Evolutionary conservation across 495 filamentous ascomycete genomes (phyloP).

Genomic region (Aspergillus saccharolyticus): DNA sequence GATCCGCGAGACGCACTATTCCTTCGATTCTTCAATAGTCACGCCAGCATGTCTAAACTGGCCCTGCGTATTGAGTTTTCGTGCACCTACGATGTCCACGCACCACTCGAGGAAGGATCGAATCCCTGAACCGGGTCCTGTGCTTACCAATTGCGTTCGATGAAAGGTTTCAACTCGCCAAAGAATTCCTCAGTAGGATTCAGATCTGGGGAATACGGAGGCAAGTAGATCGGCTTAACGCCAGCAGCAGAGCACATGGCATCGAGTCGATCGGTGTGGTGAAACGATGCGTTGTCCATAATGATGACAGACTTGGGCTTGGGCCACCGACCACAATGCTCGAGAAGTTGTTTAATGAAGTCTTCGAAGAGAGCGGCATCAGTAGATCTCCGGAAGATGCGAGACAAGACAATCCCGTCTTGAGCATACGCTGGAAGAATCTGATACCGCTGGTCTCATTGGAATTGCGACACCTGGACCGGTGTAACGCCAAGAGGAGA

Average conservation of each 20-base stretch:
- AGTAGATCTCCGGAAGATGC: too few species aligned
- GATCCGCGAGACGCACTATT: too few species aligned
- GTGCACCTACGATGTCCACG: too few species aligned
- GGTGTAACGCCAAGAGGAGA: background rate
- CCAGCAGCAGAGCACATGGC: conserved; percentile 31
- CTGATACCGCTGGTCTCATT: too few species aligned
- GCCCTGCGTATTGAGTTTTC: too few species aligned
- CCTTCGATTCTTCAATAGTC: too few species aligned
- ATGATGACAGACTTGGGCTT: conserved; percentile 39
- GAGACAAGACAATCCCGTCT: too few species aligned
- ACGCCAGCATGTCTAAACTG: too few species aligned
- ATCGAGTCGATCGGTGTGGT: conserved; percentile 30
- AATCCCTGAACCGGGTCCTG: conserved; percentile 34
- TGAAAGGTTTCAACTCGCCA: conserved; percentile 24
- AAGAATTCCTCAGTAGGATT: conserved; percentile 31
- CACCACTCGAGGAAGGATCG: conserved; percentile 18
- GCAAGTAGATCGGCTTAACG: conserved; percentile 32
- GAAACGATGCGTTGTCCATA: conserved; percentile 44
- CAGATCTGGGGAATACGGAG: conserved; percentile 24
- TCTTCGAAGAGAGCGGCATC: conserved; percentile 35
- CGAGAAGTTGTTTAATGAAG: conserved; percentile 39
- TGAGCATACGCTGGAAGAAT: too few species aligned
- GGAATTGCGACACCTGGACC: background rate
- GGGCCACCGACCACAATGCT: conserved; percentile 32
- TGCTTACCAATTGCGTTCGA: conserved; percentile 18